Percentiles rank a stretch among this genome's conserved stretches.
Conservation (phyloP, 257 asterid genomes). For the Ballota nigra region DNA sequence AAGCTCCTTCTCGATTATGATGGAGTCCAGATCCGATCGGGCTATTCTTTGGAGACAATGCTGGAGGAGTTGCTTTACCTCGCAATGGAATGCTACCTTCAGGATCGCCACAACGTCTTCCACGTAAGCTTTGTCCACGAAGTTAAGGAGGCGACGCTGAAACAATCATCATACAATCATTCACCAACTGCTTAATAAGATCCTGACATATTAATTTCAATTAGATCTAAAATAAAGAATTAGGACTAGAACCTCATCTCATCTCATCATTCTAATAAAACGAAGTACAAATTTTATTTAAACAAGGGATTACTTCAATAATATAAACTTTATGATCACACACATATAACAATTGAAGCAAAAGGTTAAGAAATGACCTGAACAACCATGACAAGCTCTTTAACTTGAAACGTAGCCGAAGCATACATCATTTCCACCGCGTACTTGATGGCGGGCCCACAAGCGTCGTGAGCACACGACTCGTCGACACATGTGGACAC, state of each 20-base stretch:
- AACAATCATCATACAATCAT: slow-evolving; percentile 1
- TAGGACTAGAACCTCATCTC: too few relatives aligned
- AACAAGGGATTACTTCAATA: background rate
- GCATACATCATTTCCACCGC: slow-evolving; percentile 90
- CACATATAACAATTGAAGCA: too few relatives aligned
- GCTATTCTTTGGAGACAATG: slow-evolving; percentile 57
- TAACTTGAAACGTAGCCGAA: slow-evolving; percentile 68
- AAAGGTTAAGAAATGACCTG: slow-evolving; percentile 46
- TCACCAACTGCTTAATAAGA: too few relatives aligned
- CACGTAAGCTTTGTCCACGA: slow-evolving; percentile 65
- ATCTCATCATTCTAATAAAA: too few relatives aligned
- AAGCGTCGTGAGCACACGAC: slow-evolving; percentile 73
- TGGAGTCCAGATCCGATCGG: slow-evolving; percentile 55
- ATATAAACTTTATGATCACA: background rate
- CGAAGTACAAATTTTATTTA: too few relatives aligned
- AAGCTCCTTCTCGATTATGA: slow-evolving; percentile 71
- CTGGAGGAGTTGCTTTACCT: slow-evolving; percentile 44
- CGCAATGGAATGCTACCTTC: slow-evolving; percentile 57
- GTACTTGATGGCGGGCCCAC: slow-evolving; percentile 76
- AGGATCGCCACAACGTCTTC: slow-evolving; percentile 80
- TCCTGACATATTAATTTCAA: too few relatives aligned
- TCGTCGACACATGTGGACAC: slow-evolving; percentile 81
- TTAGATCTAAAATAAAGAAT: too few relatives aligned
- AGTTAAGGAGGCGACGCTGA: slow-evolving; percentile 73
- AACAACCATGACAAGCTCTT: slow-evolving; percentile 65